Percentiles rank a stretch among this genome's conserved stretches.
phyloP scores from a whole-genome alignment of 768 basidiomycete genomes.

The button mushroom (Agaricus bisporus) region DNA sequence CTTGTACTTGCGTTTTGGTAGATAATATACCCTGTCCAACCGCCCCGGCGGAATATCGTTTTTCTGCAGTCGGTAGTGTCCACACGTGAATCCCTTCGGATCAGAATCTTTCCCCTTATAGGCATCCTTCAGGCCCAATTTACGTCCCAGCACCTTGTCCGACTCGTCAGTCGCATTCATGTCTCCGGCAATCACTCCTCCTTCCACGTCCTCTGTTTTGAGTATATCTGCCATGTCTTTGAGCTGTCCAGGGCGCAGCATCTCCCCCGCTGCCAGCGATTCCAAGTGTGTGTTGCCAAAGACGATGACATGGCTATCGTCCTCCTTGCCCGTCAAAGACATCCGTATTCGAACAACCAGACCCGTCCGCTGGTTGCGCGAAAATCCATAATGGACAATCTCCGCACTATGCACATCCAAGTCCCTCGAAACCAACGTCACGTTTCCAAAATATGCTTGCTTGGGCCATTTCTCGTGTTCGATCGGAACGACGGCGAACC shows the following conservation, averaged over 20 bases:
- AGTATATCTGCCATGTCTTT: constrained; percentile 44
- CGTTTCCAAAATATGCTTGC: constrained; percentile 50
- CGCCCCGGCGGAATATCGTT: constrained; percentile 41
- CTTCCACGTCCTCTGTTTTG: constrained; percentile 38
- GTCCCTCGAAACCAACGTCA: constrained; percentile 60
- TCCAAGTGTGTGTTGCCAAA: constrained; percentile 75
- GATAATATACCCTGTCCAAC: constrained; percentile 63
- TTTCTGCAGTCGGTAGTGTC: constrained; percentile 44
- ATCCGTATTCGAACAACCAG: constrained; percentile 52
- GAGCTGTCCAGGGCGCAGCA: constrained; percentile 44
- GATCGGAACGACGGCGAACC: constrained; percentile 55
- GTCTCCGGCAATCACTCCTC: constrained; percentile 64
- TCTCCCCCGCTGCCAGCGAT: constrained; percentile 42
- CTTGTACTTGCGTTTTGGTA: constrained; percentile 39
- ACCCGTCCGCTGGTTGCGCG: constrained; percentile 47
- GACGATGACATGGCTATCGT: constrained; percentile 40
- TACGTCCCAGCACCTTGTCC: constrained; percentile 36
- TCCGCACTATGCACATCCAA: constrained; percentile 43
- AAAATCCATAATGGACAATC: constrained; percentile 46
- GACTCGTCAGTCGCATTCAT: constrained; percentile 58
- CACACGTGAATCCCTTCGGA: constrained; percentile 59
- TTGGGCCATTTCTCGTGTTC: constrained; percentile 49
- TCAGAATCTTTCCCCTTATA: constrained; percentile 44
- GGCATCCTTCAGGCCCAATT: constrained; percentile 51
- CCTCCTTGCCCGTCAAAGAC: constrained; percentile 25